Evolutionary conservation across 2,329 filamentous ascomycete species (phyloP), one percentile per base, ranked within the genome.

Genomic region (Phialemoniopsis sp.): DNA sequence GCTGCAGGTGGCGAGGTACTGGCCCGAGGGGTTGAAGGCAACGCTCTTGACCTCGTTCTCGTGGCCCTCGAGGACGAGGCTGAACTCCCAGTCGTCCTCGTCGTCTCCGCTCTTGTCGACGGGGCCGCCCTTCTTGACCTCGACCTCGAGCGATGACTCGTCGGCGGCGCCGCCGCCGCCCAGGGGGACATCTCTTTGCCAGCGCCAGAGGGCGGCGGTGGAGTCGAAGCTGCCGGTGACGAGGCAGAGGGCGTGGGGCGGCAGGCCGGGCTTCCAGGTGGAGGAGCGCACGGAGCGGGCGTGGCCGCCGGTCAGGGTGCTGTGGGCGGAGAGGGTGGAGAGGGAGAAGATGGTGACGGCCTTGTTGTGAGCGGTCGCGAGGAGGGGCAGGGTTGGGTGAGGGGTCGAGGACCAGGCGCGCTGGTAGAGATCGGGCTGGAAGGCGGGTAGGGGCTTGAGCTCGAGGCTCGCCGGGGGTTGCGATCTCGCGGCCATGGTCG

Each of bases 161-260:
- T 42, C 47, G 10, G 46, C 54, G 8, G 36, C 36, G 4, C 45
- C 51, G 9, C 39, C 45, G 14, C 51, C 53, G 3, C 46, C 48
- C 15, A 62, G 59, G 43, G 42, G 58, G 8, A 60, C 60, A 38
- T 71, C 70, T 48, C 73, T 72, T 50, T 79, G 77, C 64, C 76
- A 81, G 47, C 77, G 82, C 91, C 82, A 95, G 52, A 87, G 78
- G 9, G 89, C 93, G 3, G 91, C 90, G 2, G 87, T 94, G 13
- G 88, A 85, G 62, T 98, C 93, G 58, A 98, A 98, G 59, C 86
- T 93, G 4, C 89, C 93, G 0, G 90, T 95, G 5, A 91, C 90
- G 13, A 97, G 76, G 33, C 91, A 88, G 40, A 87, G 82, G 57
- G 82, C 79, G 45, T 72, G 64, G 4, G 68, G 64, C 13, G 73